Evolutionary conservation across 805 yeast species (phyloP), one percentile per base, ranked within the genome.

Genomic region (Aciculoconidium aculeatum): DNA sequence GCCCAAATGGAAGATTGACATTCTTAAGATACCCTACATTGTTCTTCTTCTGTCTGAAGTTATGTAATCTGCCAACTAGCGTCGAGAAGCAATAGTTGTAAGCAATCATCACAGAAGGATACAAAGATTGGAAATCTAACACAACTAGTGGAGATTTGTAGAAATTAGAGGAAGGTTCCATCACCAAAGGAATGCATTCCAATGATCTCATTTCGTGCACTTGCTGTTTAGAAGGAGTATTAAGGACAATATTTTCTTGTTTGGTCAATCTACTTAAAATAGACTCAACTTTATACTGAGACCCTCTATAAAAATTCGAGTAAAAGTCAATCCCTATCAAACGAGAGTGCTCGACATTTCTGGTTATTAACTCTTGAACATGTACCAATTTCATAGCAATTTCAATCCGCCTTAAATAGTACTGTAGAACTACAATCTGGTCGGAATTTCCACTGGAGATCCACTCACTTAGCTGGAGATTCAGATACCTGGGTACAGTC

Each of bases 261-360:
- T 86, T 85, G 15, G 92, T 72, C 11, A 92, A 55, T 31, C 98
- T 58, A 3, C 75, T 55, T 40, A 92, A 56, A 21, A 88, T 67
- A 1, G 96, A 83, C 48, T 92, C 98, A 2, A 92, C 96, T 49
- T 85, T 88, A 50, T 68, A 92, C 48, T 92, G 98, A 0, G 97
- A 90, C 0, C 98, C 98, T 35, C 98, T 55, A 29, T 84, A 81
- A 36, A 82, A 75, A 6, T 87, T 85, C 3, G 96, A 85, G 47
- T 77, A 71, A 50, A 87, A 92, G 44, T 92, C 97, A 15, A 92
- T 75, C 0, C 98, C 98, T 13, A 87, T 69, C 17, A 92, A 53
- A 26, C 95, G 63, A 0, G 96, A 84, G 51, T 84, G 83, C 42
- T 88, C 97, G 9, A 80, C 72, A 12, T 81, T 83, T 41, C 78